phyloP scores from a whole-genome alignment of 2,329 filamentous ascomycete species.

The Curvularia sp. region DNA sequence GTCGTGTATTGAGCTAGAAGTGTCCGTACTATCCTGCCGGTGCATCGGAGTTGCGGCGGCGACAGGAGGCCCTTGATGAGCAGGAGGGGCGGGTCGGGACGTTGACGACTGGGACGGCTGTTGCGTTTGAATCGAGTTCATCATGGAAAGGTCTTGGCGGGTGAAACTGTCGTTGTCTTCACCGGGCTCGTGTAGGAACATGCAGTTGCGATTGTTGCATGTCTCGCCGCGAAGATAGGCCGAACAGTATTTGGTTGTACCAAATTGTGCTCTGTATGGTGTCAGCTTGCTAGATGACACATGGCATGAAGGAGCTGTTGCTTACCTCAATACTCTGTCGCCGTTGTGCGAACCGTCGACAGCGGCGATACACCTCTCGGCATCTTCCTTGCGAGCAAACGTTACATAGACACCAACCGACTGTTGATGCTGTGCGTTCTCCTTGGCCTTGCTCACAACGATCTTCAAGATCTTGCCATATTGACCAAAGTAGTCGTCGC shows the following conservation, averaged over 20 bases:
- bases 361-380: constrained; percentile 84
- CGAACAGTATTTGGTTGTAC: constrained; percentile 98
- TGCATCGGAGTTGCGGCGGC: constrained; percentile 69
- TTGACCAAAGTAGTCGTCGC: constrained; percentile 94
- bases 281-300: constrained; percentile 27
- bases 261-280: constrained; percentile 67
- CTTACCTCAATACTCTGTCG: constrained; percentile 79
- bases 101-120: constrained; percentile 67
- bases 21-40: constrained; percentile 79
- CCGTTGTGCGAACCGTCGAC: constrained; percentile 94
- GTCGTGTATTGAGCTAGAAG: constrained; percentile 66
- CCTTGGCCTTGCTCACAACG: constrained; percentile 95
- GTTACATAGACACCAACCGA: constrained; percentile 99
- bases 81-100: constrained; percentile 59
- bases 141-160: constrained; percentile 89
- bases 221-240: constrained; percentile 93
- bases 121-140: constrained; percentile 87
- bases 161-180: constrained; percentile 98
- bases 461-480: constrained; percentile 99
- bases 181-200: constrained; percentile 97
- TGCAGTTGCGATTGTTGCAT: constrained; percentile 95
- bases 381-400: constrained; percentile 90
- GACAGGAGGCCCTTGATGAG: constrained; percentile 58
- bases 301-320: neutral
- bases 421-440: constrained; percentile 71